Evolutionary conservation across 192 early-diverging fungal species (phyloP).

Genomic region (Pecoramyces ruminantium): DNA sequence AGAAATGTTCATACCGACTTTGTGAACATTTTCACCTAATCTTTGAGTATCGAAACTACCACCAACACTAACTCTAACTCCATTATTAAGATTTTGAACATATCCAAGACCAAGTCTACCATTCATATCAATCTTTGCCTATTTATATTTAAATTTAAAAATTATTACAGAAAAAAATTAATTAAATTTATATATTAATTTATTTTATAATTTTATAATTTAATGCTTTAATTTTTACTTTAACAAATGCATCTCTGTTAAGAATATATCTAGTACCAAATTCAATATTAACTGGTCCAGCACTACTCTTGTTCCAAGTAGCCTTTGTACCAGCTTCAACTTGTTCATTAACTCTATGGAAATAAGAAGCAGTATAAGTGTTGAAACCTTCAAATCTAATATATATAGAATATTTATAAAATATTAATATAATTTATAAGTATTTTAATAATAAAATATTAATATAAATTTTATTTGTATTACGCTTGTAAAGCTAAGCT

Average conservation of each 20-base stretch:
- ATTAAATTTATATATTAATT: too few relatives aligned
- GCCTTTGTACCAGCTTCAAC: conserved; percentile 93
- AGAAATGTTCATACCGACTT: neutral
- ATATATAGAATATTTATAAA: too few relatives aligned
- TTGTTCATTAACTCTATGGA: conserved; percentile 79
- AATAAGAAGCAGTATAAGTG: conserved; percentile 84
- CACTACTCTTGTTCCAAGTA: conserved; percentile 68
- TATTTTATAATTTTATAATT: too few relatives aligned
- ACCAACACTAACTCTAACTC: conserved; percentile 85
- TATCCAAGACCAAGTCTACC: neutral
- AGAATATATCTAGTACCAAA: neutral
- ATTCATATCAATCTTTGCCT: neutral
- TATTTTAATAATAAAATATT: neutral
- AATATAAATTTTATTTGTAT: too few relatives aligned
- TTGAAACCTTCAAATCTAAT: conserved; percentile 65
- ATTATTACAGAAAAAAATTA: too few relatives aligned
- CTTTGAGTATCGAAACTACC: conserved; percentile 88
- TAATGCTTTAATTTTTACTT: neutral
- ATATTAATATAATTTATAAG: too few relatives aligned
- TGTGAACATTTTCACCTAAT: conserved; percentile 59
- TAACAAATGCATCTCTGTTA: neutral
- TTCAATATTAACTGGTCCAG: conserved; percentile 5
- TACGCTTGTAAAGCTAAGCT: conserved; percentile 70
- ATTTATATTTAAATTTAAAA: too few relatives aligned
- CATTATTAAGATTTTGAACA: conserved; percentile 76